These are phyloP conservation scores for Aspergillus fumigatus DNA, from an alignment of 2,329 filamentous ascomycete species.

Conservation along the genomic window DNA sequence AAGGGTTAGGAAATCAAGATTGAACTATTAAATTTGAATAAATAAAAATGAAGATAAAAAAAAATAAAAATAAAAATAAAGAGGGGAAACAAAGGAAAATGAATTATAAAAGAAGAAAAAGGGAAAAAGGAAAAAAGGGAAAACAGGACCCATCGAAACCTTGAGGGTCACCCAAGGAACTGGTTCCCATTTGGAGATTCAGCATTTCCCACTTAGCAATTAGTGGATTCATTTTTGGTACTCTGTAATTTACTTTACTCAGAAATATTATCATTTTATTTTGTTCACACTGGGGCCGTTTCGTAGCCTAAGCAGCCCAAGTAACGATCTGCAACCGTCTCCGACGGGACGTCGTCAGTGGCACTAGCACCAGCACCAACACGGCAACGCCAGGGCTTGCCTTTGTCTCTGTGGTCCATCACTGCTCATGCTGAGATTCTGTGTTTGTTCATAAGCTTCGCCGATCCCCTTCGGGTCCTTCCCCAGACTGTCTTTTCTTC, in stretches of 20 bases:
- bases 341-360: slow-evolving; percentile 40
- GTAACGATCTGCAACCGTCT: slow-evolving; percentile 37
- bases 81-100: not conserved
- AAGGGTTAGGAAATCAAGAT: not conserved
- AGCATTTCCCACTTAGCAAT: slow-evolving; percentile 7
- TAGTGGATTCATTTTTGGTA: slow-evolving; percentile 1
- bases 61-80: not conserved
- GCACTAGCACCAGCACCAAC: slow-evolving; percentile 27
- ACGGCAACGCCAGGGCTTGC: slow-evolving; percentile 22
- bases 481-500: slow-evolving; percentile 33
- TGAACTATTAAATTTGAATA: not conserved
- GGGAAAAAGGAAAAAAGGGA: slow-evolving; percentile 5
- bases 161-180: slow-evolving; percentile 27
- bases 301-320: slow-evolving; percentile 24
- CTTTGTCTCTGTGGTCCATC: slow-evolving; percentile 25
- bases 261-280: slow-evolving; percentile 7
- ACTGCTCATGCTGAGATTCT: slow-evolving; percentile 26
- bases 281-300: slow-evolving; percentile 23
- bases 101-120: slow-evolving; percentile 6
- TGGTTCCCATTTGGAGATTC: slow-evolving; percentile 27
- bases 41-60: not conserved
- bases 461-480: slow-evolving; percentile 37
- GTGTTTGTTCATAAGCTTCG: slow-evolving; percentile 42
- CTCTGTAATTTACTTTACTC: slow-evolving; percentile 1
- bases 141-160: slow-evolving; percentile 13